phyloP scores from a whole-genome alignment of 768 basidiomycete genomes.

The Daedaleopsis nitida region DNA sequence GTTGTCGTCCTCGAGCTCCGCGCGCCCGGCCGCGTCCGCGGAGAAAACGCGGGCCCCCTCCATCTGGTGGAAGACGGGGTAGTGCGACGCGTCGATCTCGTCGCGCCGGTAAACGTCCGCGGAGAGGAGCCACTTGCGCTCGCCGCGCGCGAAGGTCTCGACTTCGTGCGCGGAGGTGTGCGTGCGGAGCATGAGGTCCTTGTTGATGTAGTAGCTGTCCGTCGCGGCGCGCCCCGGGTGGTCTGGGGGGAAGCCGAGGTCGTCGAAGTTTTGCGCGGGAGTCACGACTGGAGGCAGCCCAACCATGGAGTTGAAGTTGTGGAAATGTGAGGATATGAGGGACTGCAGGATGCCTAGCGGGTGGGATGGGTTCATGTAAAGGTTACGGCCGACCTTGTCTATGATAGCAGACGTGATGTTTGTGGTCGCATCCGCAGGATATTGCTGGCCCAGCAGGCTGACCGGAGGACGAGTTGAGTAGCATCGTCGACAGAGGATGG shows the following conservation, averaged over 20 bases:
- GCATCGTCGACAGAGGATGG: slow-evolving; percentile 4
- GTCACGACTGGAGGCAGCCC: slow-evolving; percentile 89
- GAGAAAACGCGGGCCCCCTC: slow-evolving; percentile 89
- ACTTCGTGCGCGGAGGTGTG: slow-evolving; percentile 99
- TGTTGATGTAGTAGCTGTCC: slow-evolving; percentile 97
- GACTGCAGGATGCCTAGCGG: slow-evolving; percentile 85
- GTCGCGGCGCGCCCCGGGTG: slow-evolving; percentile 90
- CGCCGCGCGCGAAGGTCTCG: slow-evolving; percentile 77
- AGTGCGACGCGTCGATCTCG: slow-evolving; percentile 96
- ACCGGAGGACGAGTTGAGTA: slow-evolving; percentile 14
- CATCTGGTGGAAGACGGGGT: slow-evolving; percentile 98
- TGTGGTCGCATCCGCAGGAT: slow-evolving; percentile 76
- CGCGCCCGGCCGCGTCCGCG: slow-evolving; percentile 55
- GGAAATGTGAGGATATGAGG: slow-evolving; percentile 84
- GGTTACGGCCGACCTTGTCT: slow-evolving; percentile 71
- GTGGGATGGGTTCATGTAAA: slow-evolving; percentile 78
- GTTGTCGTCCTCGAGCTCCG: slow-evolving; percentile 74
- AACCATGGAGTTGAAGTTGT: slow-evolving; percentile 69
- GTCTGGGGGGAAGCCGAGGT: slow-evolving; percentile 89
- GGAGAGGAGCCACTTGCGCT: slow-evolving; percentile 85
- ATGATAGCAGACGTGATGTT: slow-evolving; percentile 88
- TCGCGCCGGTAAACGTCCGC: slow-evolving; percentile 98
- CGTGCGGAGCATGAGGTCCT: slow-evolving; percentile 88
- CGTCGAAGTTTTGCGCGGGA: slow-evolving; percentile 92
- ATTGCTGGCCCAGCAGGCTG: slow-evolving; percentile 46